A percentile compares a stretch with the other conserved stretches of the same genome.
phyloP scores from a whole-genome alignment of 2,329 filamentous ascomycete genomes.

The Aspergillus chevalieri region DNA sequence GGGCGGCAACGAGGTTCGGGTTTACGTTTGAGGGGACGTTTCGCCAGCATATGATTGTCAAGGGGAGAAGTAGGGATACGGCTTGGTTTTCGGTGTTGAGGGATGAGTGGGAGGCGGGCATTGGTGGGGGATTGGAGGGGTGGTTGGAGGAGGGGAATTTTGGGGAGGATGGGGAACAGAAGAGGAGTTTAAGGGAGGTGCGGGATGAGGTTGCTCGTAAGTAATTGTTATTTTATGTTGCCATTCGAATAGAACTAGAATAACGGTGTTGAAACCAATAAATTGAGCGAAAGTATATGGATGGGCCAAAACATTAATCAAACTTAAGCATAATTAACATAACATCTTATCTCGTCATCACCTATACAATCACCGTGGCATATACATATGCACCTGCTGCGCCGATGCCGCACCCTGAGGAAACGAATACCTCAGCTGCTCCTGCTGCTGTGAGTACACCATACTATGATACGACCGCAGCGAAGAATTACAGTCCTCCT shows the following conservation, averaged over 20 bases:
- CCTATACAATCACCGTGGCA: not conserved
- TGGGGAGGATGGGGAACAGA: constrained; percentile 49
- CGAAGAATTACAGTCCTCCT: not conserved
- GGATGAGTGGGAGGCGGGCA: constrained; percentile 53
- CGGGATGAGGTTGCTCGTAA: constrained; percentile 7
- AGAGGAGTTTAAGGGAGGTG: constrained; percentile 37
- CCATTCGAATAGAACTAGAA: too few relatives aligned
- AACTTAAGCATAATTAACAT: too few relatives aligned
- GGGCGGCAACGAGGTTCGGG: constrained; percentile 53
- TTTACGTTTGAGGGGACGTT: constrained; percentile 57
- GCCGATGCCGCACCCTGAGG: not conserved
- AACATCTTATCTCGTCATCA: not conserved
- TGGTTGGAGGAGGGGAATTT: constrained; percentile 56
- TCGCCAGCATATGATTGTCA: constrained; percentile 56
- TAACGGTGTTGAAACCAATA: too few relatives aligned
- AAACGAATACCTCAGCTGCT: not conserved
- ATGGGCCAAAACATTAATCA: too few relatives aligned
- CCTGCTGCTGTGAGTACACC: not conserved
- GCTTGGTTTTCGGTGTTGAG: constrained; percentile 56
- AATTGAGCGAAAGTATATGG: too few relatives aligned
- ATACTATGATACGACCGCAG: not conserved
- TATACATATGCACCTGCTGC: not conserved
- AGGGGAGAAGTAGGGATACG: constrained; percentile 53
- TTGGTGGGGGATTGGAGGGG: constrained; percentile 47
- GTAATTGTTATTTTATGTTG: too few relatives aligned